Base-by-base conservation (phyloP, 2,329 filamentous ascomycete species). In the Monosporascus sp. region DNA sequence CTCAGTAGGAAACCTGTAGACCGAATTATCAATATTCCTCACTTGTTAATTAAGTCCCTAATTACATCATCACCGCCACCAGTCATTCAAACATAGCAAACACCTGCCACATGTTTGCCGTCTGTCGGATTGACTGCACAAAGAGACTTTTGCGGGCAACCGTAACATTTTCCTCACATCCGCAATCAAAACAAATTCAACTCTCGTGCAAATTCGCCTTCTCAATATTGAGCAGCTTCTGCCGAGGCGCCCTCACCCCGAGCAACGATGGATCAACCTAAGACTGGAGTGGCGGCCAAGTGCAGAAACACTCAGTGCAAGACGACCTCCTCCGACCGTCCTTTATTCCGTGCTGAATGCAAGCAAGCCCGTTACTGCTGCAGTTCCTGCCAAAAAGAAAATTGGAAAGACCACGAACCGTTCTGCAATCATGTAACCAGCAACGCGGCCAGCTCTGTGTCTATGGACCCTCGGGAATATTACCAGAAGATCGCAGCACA, bases 401-500 rank as follows among this genome's bases (percentile, higher is more conserved):
- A 65, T 50, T 65, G 58, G 57, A 56, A 55, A 46, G n/a, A 55
- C 31, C 64, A 67, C 55, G 64, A 65, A 53, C 44, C 20, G 19
- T 44, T 53, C 20, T 66, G 62, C 52, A 52, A 51, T 6, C 49
- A 59, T 17, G 53, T 49, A 6, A 20, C 51, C 26, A 54, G 48
- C 31, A 49, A 49, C 22, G 53, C 49, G 9, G 26, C 45, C 26
- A 55, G 51, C 44, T 56, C 54, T 7, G 38, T 26, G 14, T 43
- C 46, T 50, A 26, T 57, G 24, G 51, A 41, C 22, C 7, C 17
- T 22, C 5, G 44, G 8, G 17, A 24, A 5, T 61, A 59, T 48
- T 52, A 53, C 40, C 2, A 50, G 41, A 58, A 52, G 20, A 48
- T 56, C 45, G 59, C 59, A 27, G 41, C 19, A 7, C 20, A 50